phyloP scores from a whole-genome alignment of 352 stramenopile genomes.

The Blastocystis sp. region DNA sequence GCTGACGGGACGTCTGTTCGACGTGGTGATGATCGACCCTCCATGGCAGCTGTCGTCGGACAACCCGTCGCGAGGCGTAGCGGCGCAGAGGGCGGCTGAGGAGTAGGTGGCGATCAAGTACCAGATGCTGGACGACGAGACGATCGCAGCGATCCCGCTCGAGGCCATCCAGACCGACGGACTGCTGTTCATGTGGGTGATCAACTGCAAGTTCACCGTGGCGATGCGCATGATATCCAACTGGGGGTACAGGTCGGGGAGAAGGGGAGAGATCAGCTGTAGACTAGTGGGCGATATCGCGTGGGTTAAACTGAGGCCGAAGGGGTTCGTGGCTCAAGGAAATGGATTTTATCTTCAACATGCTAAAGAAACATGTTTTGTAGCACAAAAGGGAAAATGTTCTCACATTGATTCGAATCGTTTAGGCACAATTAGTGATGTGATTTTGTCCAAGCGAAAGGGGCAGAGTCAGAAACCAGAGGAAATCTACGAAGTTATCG shows the following conservation, averaged over 20 bases:
- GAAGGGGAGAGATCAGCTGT: not conserved
- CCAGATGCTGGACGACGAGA: constrained; percentile 64
- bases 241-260: constrained; percentile 60
- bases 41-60: constrained; percentile 66
- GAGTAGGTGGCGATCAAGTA: constrained; percentile 65
- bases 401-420: constrained; percentile 1
- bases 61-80: constrained; percentile 65
- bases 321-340: constrained; percentile 64
- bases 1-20: constrained; percentile 63
- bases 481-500: constrained; percentile 66
- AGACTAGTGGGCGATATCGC: constrained; percentile 65
- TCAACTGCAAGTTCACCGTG: constrained; percentile 66
- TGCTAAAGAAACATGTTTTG: constrained; percentile 66
- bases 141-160: constrained; percentile 65
- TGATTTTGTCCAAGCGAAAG: constrained; percentile 65
- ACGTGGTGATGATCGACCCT: constrained; percentile 67
- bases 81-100: not conserved
- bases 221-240: constrained; percentile 65
- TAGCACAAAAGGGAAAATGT: constrained; percentile 62
- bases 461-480: constrained; percentile 67
- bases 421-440: constrained; percentile 64
- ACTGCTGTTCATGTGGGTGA: constrained; percentile 67
- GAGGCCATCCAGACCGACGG: constrained; percentile 64
- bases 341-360: constrained; percentile 67
- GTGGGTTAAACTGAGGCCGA: constrained; percentile 66